These are phyloP conservation scores for Xylaria sp. DNA, from an alignment of 2,329 filamentous ascomycete genomes.

Conservation along the genomic window DNA sequence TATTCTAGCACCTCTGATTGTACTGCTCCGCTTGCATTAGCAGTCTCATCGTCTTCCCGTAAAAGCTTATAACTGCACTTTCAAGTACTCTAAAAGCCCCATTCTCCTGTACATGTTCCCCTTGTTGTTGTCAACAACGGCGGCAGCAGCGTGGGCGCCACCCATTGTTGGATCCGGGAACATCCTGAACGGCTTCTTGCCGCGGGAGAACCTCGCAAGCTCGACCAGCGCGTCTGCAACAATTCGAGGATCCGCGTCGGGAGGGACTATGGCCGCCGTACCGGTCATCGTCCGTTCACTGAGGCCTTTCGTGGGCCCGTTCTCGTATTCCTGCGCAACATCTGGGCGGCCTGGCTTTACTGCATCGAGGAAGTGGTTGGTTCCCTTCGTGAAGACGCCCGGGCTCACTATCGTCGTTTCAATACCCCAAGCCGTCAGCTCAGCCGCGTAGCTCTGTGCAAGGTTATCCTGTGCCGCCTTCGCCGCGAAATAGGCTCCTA, in stretches of 20 bases:
- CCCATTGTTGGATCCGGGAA: conserved; percentile 21
- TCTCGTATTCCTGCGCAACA: conserved; percentile 27
- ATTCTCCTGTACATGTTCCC: conserved; percentile 23
- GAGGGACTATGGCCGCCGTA: conserved; percentile 23
- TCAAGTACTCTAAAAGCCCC: conserved; percentile 24
- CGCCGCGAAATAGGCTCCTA: conserved; percentile 30
- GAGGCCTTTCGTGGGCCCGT: conserved; percentile 26
- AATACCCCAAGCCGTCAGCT: conserved; percentile 30
- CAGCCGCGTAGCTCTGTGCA: conserved; percentile 27
- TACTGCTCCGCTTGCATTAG: neutral
- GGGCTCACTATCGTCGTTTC: conserved; percentile 35
- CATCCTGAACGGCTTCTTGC: conserved; percentile 31
- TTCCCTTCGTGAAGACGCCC: conserved; percentile 30
- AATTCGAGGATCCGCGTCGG: conserved; percentile 24
- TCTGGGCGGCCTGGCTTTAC: conserved; percentile 13
- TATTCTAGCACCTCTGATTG: neutral
- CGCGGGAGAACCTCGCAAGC: conserved; percentile 19
- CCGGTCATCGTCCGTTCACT: conserved; percentile 20
- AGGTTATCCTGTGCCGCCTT: conserved; percentile 32
- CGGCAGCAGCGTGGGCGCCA: conserved; percentile 20
- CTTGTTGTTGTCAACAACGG: conserved; percentile 28
- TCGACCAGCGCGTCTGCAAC: conserved; percentile 33
- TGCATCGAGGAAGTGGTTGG: conserved; percentile 31
- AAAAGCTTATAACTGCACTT: conserved; percentile 13
- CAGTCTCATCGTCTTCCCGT: too few relatives aligned